Evolutionary conservation across 495 filamentous ascomycete species (phyloP), one percentile per base, ranked within the genome.

Genomic region (Cryomyces minteri): DNA sequence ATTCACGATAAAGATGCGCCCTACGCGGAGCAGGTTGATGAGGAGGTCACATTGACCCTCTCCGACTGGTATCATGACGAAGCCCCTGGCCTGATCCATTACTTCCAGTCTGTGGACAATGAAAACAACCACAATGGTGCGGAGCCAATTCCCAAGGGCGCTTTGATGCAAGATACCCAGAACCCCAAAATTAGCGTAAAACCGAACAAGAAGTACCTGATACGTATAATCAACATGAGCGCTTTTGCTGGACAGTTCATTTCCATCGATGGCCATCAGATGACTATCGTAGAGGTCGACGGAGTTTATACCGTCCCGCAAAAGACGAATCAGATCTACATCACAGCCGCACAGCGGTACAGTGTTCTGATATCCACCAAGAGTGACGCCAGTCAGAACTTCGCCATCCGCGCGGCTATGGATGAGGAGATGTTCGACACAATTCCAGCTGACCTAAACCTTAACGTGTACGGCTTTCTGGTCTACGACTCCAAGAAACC

Each of bases 41-140:
- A 63, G 4, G 73, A 78, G 53, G 63, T 67, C 6, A 60, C 77
- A 7, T 55, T 78, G 5, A 60, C 76, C 54, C 59, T 79, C 11
- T 66, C 69, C 32, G 74, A 79, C 46, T 70, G 73, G 53, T 78
- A 76, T 48, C 72, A 78, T 46, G 67, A 73, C 45, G 55, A 65
- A 32, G 70, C 66, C 9, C 61, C 58, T 11, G 65, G 58, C 5
- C 62, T 74, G 10, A 58, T 76, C 25, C 57, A 60, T 39, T 49
- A 60, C 36, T 70, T 65, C 68, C 71, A 43, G 37, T 70, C 70
- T 14, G 60, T 65, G 0, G 72, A 68, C 31, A 70, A 68, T 37
- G 9, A 9, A 46, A 64, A 74, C 54, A 64, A 66, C 39, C 40
- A 12, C 8, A 11, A 18, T 18, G 40, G 40, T 8, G 45, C 41